Evolutionary conservation across 768 basidiomycete genomes (phyloP).

Genomic region (Steccherinum ochraceum): DNA sequence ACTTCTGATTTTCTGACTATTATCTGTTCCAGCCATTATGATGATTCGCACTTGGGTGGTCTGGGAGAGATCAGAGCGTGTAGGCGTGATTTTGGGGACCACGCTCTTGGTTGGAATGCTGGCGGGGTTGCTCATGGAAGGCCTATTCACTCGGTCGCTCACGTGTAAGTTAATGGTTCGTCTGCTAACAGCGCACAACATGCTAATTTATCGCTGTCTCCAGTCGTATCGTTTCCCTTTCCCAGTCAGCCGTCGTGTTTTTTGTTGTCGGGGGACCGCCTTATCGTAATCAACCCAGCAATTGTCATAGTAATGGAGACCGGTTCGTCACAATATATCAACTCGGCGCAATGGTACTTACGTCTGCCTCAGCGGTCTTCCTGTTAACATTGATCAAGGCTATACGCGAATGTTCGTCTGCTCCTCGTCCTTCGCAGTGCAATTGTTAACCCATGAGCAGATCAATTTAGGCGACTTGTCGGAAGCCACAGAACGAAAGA

Average conservation of each 20-base stretch:
- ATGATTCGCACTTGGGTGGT: background rate
- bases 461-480: background rate
- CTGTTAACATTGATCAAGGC: background rate
- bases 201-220: background rate
- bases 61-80: background rate
- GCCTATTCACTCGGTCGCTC: background rate
- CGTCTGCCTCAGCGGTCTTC: background rate
- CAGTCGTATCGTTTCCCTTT: background rate
- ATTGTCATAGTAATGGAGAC: background rate
- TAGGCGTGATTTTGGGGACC: background rate
- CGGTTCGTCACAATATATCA: background rate
- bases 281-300: background rate
- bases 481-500: background rate
- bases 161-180: background rate
- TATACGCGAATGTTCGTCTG: background rate
- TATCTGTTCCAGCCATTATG: background rate
- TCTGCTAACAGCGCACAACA: background rate
- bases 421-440: too few species aligned
- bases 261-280: background rate
- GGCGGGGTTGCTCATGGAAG: background rate
- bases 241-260: background rate
- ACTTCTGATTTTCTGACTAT: background rate
- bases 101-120: background rate
- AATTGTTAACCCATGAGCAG: background rate
- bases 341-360: background rate